These are phyloP conservation scores for Alternaria solani DNA, from an alignment of 2,329 filamentous ascomycete species.

Conservation along the genomic window DNA sequence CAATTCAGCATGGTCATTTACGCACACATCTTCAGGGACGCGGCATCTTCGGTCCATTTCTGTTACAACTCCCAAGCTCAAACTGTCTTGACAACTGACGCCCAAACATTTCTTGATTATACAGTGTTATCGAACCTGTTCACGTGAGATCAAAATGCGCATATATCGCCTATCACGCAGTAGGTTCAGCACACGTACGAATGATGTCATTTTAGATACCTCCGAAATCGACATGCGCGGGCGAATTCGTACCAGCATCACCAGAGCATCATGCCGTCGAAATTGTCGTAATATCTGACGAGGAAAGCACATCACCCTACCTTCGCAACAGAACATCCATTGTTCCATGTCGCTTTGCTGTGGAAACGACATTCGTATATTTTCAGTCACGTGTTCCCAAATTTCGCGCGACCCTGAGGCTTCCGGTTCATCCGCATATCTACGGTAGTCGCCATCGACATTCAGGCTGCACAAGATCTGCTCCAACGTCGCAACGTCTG, in stretches of 20 bases:
- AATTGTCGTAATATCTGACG: neutral
- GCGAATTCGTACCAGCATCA: no score
- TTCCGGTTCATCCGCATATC: neutral
- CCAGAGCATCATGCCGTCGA: neutral
- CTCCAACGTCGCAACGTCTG: neutral
- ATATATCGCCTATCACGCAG: neutral
- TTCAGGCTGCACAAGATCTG: neutral
- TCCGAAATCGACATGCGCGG: neutral
- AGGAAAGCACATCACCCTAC: neutral
- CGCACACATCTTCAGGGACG: no score
- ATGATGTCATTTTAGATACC: constrained; percentile 1
- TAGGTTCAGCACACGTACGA: neutral
- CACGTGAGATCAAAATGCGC: neutral
- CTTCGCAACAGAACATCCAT: neutral
- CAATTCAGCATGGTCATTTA: no score
- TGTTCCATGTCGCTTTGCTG: neutral
- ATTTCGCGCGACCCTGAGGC: neutral
- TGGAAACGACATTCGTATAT: neutral
- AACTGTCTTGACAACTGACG: no score
- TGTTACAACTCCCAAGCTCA: no score
- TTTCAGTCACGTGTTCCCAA: neutral
- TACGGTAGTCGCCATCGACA: neutral
- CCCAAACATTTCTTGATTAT: neutral
- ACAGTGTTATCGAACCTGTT: neutral
- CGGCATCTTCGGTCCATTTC: no score